Evolutionary conservation across 78 protist species (phyloP).

Genomic region (Cyanophora paradoxa): DNA sequence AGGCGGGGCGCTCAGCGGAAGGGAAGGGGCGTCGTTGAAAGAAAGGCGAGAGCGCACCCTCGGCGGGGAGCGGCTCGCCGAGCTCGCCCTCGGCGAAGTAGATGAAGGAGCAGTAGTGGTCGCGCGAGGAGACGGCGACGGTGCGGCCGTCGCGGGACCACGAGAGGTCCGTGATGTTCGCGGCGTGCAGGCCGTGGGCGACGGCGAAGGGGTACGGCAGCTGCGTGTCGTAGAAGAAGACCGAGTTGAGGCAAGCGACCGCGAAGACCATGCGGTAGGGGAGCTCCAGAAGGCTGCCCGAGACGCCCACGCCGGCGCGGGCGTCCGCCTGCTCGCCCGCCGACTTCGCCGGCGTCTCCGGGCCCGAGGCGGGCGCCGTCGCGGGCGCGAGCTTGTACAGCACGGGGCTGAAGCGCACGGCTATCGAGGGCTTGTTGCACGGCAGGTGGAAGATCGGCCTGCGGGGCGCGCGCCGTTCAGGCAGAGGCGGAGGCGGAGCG

Average conservation of each 20-base stretch:
- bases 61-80: neutral
- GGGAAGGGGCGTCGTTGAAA: too few relatives aligned
- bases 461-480: neutral
- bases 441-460: neutral
- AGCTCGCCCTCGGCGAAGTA: neutral
- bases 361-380: too few relatives aligned
- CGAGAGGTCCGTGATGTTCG: conserved; percentile 27
- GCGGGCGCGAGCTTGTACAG: too few relatives aligned
- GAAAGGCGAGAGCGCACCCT: too few relatives aligned
- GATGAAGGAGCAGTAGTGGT: conserved; percentile 9
- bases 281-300: neutral
- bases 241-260: conserved; percentile 5
- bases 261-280: conserved; percentile 37
- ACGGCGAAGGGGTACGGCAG: conserved; percentile 5
- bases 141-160: too few relatives aligned
- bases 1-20: too few relatives aligned
- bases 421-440: neutral
- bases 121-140: conserved; percentile 10
- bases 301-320: too few relatives aligned
- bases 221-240: conserved; percentile 24
- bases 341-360: too few relatives aligned
- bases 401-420: neutral
- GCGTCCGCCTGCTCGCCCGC: too few relatives aligned
- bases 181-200: conserved; percentile 5
- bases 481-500: too few relatives aligned